phyloP scores from a whole-genome alignment of 371 early-diverging fungal species.

The Chytridium lagenaria region DNA sequence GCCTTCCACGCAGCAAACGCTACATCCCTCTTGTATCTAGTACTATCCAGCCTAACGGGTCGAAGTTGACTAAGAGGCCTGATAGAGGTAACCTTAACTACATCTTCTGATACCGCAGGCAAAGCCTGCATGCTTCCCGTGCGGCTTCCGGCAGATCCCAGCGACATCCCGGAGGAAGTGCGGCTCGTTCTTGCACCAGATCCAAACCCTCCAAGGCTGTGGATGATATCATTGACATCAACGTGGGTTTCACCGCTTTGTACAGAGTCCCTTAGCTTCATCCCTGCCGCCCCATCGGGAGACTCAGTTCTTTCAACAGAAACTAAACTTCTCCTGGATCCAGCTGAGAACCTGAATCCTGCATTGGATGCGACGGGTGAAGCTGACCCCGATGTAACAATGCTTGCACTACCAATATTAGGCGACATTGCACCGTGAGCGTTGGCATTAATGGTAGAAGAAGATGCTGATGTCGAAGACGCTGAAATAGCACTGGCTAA shows the following conservation, averaged over 20 bases:
- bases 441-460: not conserved
- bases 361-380: not conserved
- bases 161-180: not conserved
- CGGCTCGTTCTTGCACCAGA: not conserved
- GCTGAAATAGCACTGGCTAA: not conserved
- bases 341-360: constrained; percentile 3
- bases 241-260: not conserved
- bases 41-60: not conserved
- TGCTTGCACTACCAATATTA: not conserved
- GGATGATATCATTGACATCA: not conserved
- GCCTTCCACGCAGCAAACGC: not conserved
- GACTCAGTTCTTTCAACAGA: constrained; percentile 3
- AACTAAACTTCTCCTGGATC: not conserved
- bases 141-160: not conserved
- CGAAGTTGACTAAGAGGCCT: too few relatives aligned
- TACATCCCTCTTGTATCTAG: not conserved
- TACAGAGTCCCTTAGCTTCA: not conserved
- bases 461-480: not conserved
- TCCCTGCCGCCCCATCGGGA: not conserved
- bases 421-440: not conserved
- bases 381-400: not conserved
- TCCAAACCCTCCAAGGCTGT: not conserved
- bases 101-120: too few relatives aligned
- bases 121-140: not conserved
- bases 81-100: not conserved